These are phyloP conservation scores for Salvia sclarea DNA, from an alignment of 305 asterid genomes.

Conservation along the genomic window DNA sequence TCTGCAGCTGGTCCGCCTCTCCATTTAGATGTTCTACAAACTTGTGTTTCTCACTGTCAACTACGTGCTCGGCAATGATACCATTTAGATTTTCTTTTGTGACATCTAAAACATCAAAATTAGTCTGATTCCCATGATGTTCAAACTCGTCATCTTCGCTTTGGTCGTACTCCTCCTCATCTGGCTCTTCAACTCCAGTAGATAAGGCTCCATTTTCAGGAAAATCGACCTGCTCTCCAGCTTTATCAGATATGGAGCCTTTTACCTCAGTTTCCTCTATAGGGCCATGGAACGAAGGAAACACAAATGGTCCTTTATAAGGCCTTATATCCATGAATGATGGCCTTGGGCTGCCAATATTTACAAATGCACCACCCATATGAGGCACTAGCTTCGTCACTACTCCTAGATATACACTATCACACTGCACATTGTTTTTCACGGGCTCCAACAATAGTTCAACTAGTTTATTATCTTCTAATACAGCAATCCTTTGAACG, in stretches of 20 bases:
- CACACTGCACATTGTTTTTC: constrained; percentile 86
- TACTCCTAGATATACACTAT: constrained; percentile 86
- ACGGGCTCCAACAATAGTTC: constrained; percentile 94
- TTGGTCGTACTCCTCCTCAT: constrained; percentile 65
- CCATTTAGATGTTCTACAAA: constrained; percentile 43
- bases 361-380: constrained; percentile 97
- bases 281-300: constrained; percentile 54
- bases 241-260: constrained; percentile 37
- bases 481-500: constrained; percentile 91
- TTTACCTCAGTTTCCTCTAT: constrained; percentile 48
- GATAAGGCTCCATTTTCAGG: constrained; percentile 45
- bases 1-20: constrained; percentile 40
- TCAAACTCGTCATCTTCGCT: constrained; percentile 68
- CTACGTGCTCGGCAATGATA: constrained; percentile 43
- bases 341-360: constrained; percentile 84
- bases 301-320: constrained; percentile 67
- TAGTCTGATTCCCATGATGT: constrained; percentile 46
- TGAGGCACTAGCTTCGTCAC: constrained; percentile 85
- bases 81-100: constrained; percentile 64
- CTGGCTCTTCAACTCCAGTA: constrained; percentile 54
- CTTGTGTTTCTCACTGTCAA: constrained; percentile 43
- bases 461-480: constrained; percentile 81
- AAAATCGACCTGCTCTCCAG: constrained; percentile 44
- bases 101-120: constrained; percentile 46
- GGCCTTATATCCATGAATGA: constrained; percentile 85